Evolutionary conservation across 805 yeast genomes (phyloP), one percentile per base, ranked within the genome.

Genomic region (Scheffersomyces coipomensis): DNA sequence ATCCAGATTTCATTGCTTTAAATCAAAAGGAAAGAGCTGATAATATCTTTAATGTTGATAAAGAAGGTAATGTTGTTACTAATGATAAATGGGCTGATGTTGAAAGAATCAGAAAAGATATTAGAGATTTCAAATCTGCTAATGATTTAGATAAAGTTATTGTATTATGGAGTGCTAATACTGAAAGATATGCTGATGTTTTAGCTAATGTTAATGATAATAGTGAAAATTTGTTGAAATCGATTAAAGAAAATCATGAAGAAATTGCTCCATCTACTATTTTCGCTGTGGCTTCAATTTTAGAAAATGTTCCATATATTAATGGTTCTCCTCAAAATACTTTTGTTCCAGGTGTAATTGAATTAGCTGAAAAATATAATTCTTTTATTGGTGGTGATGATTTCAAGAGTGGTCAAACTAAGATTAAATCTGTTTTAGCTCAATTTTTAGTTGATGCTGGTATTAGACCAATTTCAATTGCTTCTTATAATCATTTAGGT

Each of bases 291-390:
- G 98, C 98, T 13, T 80, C 88, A 37, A 91, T 91, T 52, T 75
- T 90, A 56, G 97, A 91, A 64, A 76, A 79, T 31, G 81, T 83
- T 43, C 95, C 97, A 38, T 90, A 88, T 71, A 88, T 90, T 65
- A 90, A 90, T 57, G 98, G 97, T 34, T 88, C 97, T 29, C 98
- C 98, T 38, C 98, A 90, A 71, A 90, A 90, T 74, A 91, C 97
- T 38, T 90, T 91, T 70, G 96, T 88, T 40, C 97, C 97, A 17
- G 98, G 98, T 49, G 86, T 85, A 46, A 77, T 91, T 57, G 89
- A 88, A 66, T 78, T 90, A 51, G 95, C 97, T 34, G 96, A 89
- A 66, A 59, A 75, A 53, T 60, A 87, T 62, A 66, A 76, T 48
- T 68, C 85, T 24, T 87, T 84, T 60, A 89, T 90, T 56, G 98